These are phyloP conservation scores for Trametes sanguinea DNA, from an alignment of 768 basidiomycete genomes.

Conservation along the genomic window DNA sequence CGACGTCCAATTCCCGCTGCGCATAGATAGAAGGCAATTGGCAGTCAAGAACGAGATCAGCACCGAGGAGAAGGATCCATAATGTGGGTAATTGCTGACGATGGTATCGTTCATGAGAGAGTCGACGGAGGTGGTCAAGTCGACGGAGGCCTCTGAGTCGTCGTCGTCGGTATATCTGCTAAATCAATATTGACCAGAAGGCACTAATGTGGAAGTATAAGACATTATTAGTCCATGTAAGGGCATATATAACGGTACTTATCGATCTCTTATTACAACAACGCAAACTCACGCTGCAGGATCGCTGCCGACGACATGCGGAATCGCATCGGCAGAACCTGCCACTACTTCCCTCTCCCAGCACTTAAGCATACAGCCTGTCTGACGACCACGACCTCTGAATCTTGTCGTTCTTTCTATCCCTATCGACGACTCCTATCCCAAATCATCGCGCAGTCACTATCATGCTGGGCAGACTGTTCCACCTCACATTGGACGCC, in stretches of 20 bases:
- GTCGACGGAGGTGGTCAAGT: too few relatives aligned
- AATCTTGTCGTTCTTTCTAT: not conserved
- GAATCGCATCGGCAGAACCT: constrained; percentile 9
- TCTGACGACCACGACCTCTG: not conserved
- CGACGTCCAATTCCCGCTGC: not conserved
- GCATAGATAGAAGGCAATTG: not conserved
- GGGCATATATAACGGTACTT: too few relatives aligned
- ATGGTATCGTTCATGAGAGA: not conserved
- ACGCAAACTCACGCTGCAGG: not conserved
- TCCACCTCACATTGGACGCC: constrained; percentile 84
- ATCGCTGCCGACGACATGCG: constrained; percentile 12
- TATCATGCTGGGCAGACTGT: constrained; percentile 66
- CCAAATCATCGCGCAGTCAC: not conserved
- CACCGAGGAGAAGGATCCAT: not conserved
- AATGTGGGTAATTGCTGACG: not conserved
- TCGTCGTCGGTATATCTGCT: too few relatives aligned
- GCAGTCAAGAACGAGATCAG: not conserved
- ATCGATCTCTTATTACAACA: not conserved
- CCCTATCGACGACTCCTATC: not conserved
- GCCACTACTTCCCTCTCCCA: not conserved
- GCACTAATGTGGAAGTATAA: too few relatives aligned
- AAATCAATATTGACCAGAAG: too few relatives aligned
- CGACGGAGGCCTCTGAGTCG: too few relatives aligned
- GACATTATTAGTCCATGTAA: too few relatives aligned
- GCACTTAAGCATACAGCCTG: not conserved